Evolutionary conservation across 495 filamentous ascomycete species (phyloP).

Genomic region (Aspergillus panamensis): DNA sequence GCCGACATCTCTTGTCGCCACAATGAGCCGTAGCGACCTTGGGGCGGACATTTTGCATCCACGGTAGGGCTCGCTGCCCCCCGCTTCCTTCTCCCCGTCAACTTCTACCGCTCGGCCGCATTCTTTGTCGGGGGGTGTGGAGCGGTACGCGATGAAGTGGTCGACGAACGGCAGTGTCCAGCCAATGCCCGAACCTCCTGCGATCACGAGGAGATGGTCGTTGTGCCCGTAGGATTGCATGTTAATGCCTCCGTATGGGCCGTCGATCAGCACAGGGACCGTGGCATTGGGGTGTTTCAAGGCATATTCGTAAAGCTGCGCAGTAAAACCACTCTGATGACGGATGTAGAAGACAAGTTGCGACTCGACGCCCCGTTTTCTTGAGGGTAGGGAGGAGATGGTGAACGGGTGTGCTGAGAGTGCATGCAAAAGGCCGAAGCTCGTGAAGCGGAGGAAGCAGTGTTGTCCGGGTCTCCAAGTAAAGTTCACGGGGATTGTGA

Average conservation of each 20-base stretch:
- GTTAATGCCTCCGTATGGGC: constrained; percentile 48
- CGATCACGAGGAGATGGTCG: constrained; percentile 45
- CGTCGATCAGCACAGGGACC: constrained; percentile 42
- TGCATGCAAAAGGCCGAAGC: constrained; percentile 28
- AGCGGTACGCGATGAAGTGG: too few relatives aligned
- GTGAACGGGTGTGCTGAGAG: constrained; percentile 52
- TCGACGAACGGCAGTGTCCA: constrained; percentile 35
- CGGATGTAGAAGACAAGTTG: constrained; percentile 45
- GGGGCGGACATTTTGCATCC: too few relatives aligned
- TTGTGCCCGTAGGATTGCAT: too few relatives aligned
- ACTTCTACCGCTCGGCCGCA: too few relatives aligned
- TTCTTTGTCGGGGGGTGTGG: too few relatives aligned
- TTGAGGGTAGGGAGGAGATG: constrained; percentile 38
- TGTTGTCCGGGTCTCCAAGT: constrained; percentile 50
- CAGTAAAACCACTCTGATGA: constrained; percentile 42
- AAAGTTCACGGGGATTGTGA: constrained; percentile 45
- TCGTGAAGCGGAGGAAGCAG: constrained; percentile 48
- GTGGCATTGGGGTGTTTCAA: constrained; percentile 25
- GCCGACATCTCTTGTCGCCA: too few relatives aligned
- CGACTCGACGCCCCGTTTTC: constrained; percentile 22
- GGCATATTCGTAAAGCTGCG: constrained; percentile 34
- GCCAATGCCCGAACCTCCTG: constrained; percentile 53
- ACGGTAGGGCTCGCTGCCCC: too few relatives aligned
- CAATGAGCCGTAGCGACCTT: too few relatives aligned
- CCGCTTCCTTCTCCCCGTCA: too few relatives aligned